phyloP scores from a whole-genome alignment of 352 stramenopile species.

The Peronosclerospora sorghi region DNA sequence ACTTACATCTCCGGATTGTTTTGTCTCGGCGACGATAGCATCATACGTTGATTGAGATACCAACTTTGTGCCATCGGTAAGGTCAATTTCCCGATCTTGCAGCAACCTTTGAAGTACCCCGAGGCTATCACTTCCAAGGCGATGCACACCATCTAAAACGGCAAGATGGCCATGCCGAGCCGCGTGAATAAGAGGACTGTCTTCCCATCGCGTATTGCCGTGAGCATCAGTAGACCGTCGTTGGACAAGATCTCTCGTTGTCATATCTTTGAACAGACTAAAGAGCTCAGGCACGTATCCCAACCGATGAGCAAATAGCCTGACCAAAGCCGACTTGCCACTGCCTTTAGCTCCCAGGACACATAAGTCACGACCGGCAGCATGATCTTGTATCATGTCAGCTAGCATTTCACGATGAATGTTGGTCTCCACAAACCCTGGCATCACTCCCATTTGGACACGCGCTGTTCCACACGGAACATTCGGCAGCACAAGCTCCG shows the following conservation, averaged over 20 bases:
- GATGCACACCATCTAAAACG: slow-evolving; percentile 91
- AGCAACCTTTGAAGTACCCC: slow-evolving; percentile 80
- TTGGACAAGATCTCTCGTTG: slow-evolving; percentile 86
- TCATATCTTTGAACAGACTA: slow-evolving; percentile 91
- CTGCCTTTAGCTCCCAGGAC: slow-evolving; percentile 74
- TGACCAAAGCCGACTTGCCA: slow-evolving; percentile 67
- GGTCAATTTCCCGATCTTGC: slow-evolving; percentile 79
- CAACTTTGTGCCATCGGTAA: slow-evolving; percentile 85
- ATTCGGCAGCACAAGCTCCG: slow-evolving; percentile 9
- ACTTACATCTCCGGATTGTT: slow-evolving; percentile 6
- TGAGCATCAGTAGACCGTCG: slow-evolving; percentile 73
- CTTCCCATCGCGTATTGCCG: slow-evolving; percentile 88
- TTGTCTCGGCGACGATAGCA: slow-evolving; percentile 17
- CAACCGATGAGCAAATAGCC: slow-evolving; percentile 54
- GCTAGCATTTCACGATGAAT: slow-evolving; percentile 36
- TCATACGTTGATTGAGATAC: slow-evolving; percentile 48
- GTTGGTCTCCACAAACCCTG: slow-evolving; percentile 50
- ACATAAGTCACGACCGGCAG: slow-evolving; percentile 63
- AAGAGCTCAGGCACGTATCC: slow-evolving; percentile 86
- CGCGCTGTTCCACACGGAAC: slow-evolving; percentile 35
- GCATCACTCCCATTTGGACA: slow-evolving; percentile 15
- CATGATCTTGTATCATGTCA: slow-evolving; percentile 75
- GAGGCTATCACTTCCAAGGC: slow-evolving; percentile 84
- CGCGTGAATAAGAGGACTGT: slow-evolving; percentile 86
- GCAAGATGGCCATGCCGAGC: slow-evolving; percentile 72